Base-by-base conservation (phyloP, 306 rosid genomes). In the Dalbergia cultrata region DNA sequence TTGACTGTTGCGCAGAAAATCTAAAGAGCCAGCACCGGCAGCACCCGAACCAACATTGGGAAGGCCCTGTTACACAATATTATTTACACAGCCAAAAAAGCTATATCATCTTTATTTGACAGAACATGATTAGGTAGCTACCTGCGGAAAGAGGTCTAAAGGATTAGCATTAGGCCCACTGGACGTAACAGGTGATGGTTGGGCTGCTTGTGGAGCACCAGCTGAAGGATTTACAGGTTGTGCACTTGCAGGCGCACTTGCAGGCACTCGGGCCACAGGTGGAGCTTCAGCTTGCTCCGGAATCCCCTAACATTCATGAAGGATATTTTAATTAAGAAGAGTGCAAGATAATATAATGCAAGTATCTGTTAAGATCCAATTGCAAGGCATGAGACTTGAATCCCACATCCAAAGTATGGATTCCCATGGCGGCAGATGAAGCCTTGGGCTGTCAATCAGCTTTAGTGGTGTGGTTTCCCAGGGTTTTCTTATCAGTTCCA, bases 121-220 rank as follows among this genome's bases (percentile, higher is more conserved):
- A 26, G 31, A 26, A 2, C 31, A 26, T 26, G 31, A 2, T 21
- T 21, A 0, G 3, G 31, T 26, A 26, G 31, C 31, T 26, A 91
- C 97, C 95, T 91, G 98, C 17, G 98, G 98, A 45, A 93, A 93
- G 54, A 91, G 95, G 72, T 93, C 88, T 75, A 93, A 66, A 59
- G 98, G 98, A 83, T 90, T 90, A 12, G 95, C 90, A 74, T 93
- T 93, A 63, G 98, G 98, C 49, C 93, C 94, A 71, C 85, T 60
- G 45, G 94, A 26, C 31, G 31, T 1, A 26, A 26, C 31, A 26
- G 31, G 31, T 26, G 31, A 26, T 26, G 31, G 31, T 26, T 26
- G 75, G 54, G 88, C 86, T 12, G 89, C 72, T 62, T 81, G 97
- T 47, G 90, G 81, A 88, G 92, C 57, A 17, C 60, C 76, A 81